Evolutionary conservation across 2,329 filamentous ascomycete species (phyloP), one percentile per base, ranked within the genome.

Genomic region (Aspergillus sp.): DNA sequence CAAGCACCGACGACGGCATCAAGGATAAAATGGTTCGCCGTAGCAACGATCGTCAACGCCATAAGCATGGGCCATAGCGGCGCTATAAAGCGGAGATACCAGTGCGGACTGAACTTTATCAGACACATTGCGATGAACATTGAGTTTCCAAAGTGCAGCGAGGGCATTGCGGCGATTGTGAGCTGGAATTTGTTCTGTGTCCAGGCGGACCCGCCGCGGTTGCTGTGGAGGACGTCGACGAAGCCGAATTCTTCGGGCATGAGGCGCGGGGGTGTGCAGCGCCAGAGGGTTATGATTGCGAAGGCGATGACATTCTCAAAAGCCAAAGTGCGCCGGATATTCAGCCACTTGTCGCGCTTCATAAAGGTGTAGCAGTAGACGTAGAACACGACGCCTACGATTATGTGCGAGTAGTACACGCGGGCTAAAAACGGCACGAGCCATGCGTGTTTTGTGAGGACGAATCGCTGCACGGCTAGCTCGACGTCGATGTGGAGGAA

Each of bases 21-120:
- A 3, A 91, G 82, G 54, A 90, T 79, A 72, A 89, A 84, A 74
- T 90, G 87, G 71, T 90, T 90, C 47, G 88, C 88, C 0, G 88
- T 90, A 6, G 88, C 85, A 22, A 90, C 81, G 66, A 90, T 89
- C 30, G 87, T 88, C 7, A 84, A 41, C 4, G 63, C 67, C 80
- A 83, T 82, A 9, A 74, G 69, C 3, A 70, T 54, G 1, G 80
- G 80, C 81, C 81, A 83, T 1, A 82, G 57, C 2, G 76, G 76
- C 0, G 79, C 80, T 1, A 82, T 25, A 0, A 70, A 4, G 0
- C 78, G 66, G 11, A 82, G 62, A 9, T 71, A 57, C 8, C 69
- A 66, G 60, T 83, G 80, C 1, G 79, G 80, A 9, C 79, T 79
- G 65, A 78, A 82, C 7, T 68, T 74, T 11, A 71, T 66, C 28